Evolutionary conservation across 2,329 filamentous ascomycete genomes (phyloP).

Genomic region (Curvularia lunata): DNA sequence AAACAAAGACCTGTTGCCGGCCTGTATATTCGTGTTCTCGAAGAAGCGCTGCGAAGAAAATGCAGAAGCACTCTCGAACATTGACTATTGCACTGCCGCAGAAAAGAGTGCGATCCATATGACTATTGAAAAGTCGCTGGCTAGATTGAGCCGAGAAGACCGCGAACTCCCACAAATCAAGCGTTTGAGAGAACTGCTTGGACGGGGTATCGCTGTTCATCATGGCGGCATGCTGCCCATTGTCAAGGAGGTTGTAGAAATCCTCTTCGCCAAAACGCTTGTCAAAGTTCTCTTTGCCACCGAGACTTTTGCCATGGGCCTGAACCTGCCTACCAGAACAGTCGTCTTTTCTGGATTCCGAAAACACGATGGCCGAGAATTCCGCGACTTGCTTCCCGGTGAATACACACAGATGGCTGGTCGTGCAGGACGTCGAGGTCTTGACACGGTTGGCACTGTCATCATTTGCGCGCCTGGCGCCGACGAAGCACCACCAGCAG

Average conservation of each 20-base stretch:
- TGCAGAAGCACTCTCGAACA: constrained; percentile 90
- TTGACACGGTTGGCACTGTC: constrained; percentile 91
- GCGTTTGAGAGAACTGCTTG: constrained; percentile 81
- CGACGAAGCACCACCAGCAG: constrained; percentile 87
- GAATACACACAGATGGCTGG: constrained; percentile 99
- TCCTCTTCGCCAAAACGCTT: constrained; percentile 90
- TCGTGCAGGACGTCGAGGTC: constrained; percentile 86
- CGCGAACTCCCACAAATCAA: constrained; percentile 89
- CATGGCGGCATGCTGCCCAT: constrained; percentile 94
- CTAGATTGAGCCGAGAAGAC: constrained; percentile 88
- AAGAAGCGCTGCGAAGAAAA: constrained; percentile 98
- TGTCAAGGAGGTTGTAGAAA: constrained; percentile 97
- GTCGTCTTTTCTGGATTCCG: constrained; percentile 97
- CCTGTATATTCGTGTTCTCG: constrained; percentile 98
- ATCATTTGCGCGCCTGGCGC: constrained; percentile 84
- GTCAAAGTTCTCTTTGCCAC: constrained; percentile 98
- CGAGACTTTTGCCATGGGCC: constrained; percentile 97
- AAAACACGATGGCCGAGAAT: constrained; percentile 92
- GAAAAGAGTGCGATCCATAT: constrained; percentile 98
- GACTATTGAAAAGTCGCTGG: constrained; percentile 94
- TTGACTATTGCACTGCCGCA: constrained; percentile 89
- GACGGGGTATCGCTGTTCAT: constrained; percentile 91
- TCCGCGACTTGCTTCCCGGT: constrained; percentile 88
- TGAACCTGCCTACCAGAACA: constrained; percentile 93
- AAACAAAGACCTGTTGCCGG: constrained; percentile 85